Evolutionary conservation across 257 asterid genomes (phyloP), one percentile per base, ranked within the genome.

Genomic region (Nicotiana attenuata): DNA sequence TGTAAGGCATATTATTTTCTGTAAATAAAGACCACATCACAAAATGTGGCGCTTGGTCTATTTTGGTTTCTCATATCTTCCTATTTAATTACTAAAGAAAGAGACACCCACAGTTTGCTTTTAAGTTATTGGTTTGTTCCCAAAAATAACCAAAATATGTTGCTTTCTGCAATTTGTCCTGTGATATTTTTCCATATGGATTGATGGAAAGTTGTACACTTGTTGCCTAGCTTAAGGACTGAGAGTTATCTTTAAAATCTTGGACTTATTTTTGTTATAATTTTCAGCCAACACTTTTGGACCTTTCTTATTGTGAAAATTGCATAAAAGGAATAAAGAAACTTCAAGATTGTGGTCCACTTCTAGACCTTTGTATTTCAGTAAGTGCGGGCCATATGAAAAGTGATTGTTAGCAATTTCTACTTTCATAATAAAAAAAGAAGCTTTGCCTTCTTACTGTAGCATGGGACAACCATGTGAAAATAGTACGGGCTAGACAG

Each of bases 151-250:
- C 5, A 3, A 75, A 50, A 15, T 15, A 26, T 26, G 80, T 75
- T 75, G 63, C 80, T 75, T 50, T 75, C 47, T 75, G 33, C 80
- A 26, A 50, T 26, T 47, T 50, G 80, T 75, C 80, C 17, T 24
- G 15, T 75, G 15, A 22, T 73, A 0, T 47, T 14, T 71, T 11
- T 45, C 19, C 14, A 11, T 41, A 31, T 41, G 33, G 35, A 71
- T 47, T 7, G 50, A 73, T 45, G 9, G 31, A 13, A 35, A 14
- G 24, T 29, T 7, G 5, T 73, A 50, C 80, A 75, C 45, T 75
- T 75, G 80, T 26, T 60, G 31, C 31, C 31, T 60, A 7, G 7
- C 29, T 5, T 20, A 20, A 20, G 66, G 31, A 20, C 16, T 20
- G 66, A 22, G 16, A 60, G 0, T 20, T 60, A 20, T 60, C 31